Base-by-base conservation (phyloP, 1,284 basidiomycete species). In the Flammula alnicola region DNA sequence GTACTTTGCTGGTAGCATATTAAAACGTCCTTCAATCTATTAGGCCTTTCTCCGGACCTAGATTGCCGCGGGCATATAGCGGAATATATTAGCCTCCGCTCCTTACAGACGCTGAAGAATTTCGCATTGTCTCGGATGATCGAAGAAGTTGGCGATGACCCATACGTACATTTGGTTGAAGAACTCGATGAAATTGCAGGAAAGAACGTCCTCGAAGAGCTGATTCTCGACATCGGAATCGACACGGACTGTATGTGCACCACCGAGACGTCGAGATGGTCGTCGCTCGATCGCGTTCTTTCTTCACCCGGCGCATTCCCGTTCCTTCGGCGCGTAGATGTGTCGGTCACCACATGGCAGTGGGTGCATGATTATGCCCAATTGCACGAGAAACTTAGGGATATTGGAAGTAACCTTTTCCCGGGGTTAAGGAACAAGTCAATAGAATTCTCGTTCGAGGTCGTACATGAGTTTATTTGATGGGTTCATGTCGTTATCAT, bases 171-270 rank as follows among this genome's bases (percentile, higher is more conserved):
- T 23, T 41, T 58, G 8, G 23, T 42, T 4, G 7, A 36, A 16
- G 57, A 56, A 27, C 42, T 58, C 7, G 49, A 46, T 9, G 27
- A 47, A 35, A 51, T 58, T 5, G 29, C 46, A 5, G 47, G 54
- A 8, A 17, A 42, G 7, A 58, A 51, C 29, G 46, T 38, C 5
- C 22, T 58, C 14, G 49, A 51, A 32, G 31, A 44, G 3, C 20
- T 58, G 7, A 29, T 20, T 11, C 27, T 58, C 31, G 17, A n/a
- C n/a, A 35, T 58, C 30, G 29, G 30, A 12, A 41, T 56, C 14
- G 43, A 51, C n/a, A 54, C 49, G 5, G 27, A 56, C 35, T 19
- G 25, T 16, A 17, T 32, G 8, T 54, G 54, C 20, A 51, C 39
- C 7, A 54, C 49, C 8, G 49, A 53, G 11, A 25, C 44, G n/a